Evolutionary conservation across 2,329 filamentous ascomycete species (phyloP).

Genomic region (Fusarium torreyae): DNA sequence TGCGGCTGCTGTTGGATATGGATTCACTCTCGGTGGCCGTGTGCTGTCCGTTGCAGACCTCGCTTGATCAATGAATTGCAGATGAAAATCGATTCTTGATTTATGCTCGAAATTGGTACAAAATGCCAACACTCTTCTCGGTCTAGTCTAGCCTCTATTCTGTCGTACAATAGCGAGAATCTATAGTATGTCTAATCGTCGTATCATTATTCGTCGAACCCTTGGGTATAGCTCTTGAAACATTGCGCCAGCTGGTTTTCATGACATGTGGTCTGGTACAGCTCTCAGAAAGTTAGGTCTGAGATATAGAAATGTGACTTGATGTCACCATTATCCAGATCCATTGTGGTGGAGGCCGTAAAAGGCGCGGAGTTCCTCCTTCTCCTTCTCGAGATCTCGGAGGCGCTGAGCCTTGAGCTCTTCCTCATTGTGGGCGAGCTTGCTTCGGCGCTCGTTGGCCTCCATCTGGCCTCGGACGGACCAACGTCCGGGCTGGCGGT

Average conservation of each 20-base stretch:
- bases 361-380: conserved; percentile 62
- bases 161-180: conserved; percentile 18
- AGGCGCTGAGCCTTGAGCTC: conserved; percentile 55
- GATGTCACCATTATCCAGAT: conserved; percentile 17
- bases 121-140: conserved; percentile 30
- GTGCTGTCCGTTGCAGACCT: conserved; percentile 62
- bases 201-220: conserved; percentile 45
- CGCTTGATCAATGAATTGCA: conserved; percentile 31
- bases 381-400: conserved; percentile 62
- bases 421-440: conserved; percentile 39
- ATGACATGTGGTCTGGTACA: conserved; percentile 4
- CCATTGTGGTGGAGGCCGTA: conserved; percentile 47
- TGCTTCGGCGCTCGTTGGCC: conserved; percentile 51
- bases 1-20: conserved; percentile 81
- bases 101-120: conserved; percentile 28
- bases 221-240: conserved; percentile 43
- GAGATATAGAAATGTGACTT: conserved; percentile 4
- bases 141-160: conserved; percentile 3
- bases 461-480: conserved; percentile 57
- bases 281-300: not conserved
- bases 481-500: conserved; percentile 61
- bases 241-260: conserved; percentile 36
- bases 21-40: conserved; percentile 78
- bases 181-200: conserved; percentile 37
- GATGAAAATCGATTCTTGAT: conserved; percentile 10